These are phyloP conservation scores for Talaromyces marneffei DNA, from an alignment of 2,329 filamentous ascomycete genomes.

Conservation along the genomic window DNA sequence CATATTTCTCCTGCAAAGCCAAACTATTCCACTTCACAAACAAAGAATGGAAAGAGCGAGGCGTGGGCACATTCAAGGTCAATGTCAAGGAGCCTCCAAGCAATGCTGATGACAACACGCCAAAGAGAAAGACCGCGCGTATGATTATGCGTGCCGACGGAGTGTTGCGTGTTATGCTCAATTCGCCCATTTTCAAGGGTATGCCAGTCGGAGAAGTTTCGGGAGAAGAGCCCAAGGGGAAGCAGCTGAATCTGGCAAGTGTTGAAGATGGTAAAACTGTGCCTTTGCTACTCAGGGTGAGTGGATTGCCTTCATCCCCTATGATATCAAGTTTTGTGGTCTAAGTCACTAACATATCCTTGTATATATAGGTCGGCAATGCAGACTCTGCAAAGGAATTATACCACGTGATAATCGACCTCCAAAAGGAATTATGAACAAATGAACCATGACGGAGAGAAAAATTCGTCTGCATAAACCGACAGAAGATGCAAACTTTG, in stretches of 20 bases:
- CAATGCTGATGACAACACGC: slow-evolving; percentile 30
- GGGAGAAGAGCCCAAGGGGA: slow-evolving; percentile 61
- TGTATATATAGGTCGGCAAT: slow-evolving; percentile 32
- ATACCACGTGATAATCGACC: slow-evolving; percentile 38
- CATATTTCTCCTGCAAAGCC: slow-evolving; percentile 67
- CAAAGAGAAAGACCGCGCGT: slow-evolving; percentile 48
- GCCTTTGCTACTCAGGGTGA: slow-evolving; percentile 53
- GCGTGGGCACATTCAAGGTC: slow-evolving; percentile 75
- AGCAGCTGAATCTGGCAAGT: slow-evolving; percentile 61
- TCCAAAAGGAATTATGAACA: slow-evolving; percentile 36
- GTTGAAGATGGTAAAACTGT: slow-evolving; percentile 50
- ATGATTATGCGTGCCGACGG: slow-evolving; percentile 90
- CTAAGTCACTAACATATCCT: background rate
- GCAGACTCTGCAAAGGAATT: slow-evolving; percentile 44
- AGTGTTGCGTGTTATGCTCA: slow-evolving; percentile 78
- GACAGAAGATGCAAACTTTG: background rate
- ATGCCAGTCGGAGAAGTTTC: slow-evolving; percentile 67
- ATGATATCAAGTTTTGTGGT: background rate
- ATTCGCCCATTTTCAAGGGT: slow-evolving; percentile 70
- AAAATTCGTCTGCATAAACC: background rate
- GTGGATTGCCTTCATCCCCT: slow-evolving; percentile 17
- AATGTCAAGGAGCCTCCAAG: slow-evolving; percentile 63
- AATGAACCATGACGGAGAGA: background rate
- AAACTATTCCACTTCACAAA: slow-evolving; percentile 77
- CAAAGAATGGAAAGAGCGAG: slow-evolving; percentile 82